Evolutionary conservation across 2,329 filamentous ascomycete genomes (phyloP), one percentile per base, ranked within the genome.

Genomic region (Immersiporthe knoxdaviesiana): DNA sequence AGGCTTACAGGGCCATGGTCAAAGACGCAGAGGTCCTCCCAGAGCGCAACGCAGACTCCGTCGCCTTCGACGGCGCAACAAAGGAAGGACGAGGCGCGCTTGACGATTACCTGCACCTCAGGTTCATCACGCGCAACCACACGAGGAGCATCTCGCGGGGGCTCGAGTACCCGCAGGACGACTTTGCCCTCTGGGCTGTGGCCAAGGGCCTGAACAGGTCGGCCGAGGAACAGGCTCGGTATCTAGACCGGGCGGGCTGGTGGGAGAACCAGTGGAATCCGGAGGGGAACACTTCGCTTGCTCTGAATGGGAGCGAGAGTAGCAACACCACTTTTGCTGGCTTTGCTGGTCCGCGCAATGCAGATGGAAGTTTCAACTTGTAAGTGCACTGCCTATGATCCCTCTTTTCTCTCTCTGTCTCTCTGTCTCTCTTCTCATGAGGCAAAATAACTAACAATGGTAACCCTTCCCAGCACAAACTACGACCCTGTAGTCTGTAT

Each of bases 11-110:
- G 54, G 83, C 83, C 30, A 83, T 84, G 80, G 74, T 80, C 16
- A 84, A 82, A 50, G 81, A 88, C 68, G 85, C 85, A 8, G 84
- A 87, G 73, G 79, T 83, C 52, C 78, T 80, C 1, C 81, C 84
- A 10, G 77, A 79, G n/a, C 83, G 83, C 67, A 82, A 82, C 69
- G 72, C 80, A 70, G 81, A 82, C 58, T 79, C 80, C 0, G 75
- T 79, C 35, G 83, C 84, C 0, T 79, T 79, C 0, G 84, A 85
- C 69, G 82, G 82, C 0, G 83, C 81, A 0, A 84, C 82, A 0
- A 82, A 84, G 67, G 80, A 87, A 73, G 85, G 85, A 0, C 79
- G 86, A 37, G 84, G 85, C 16, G 85, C 84, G 10, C 76, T 88
- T 3, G 82, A 84, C 7, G 84, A 87, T 75, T 88, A 85, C 84